A percentile compares a stretch with the other conserved stretches of the same genome.
Conservation (phyloP, 2,329 filamentous ascomycete genomes). For the Cladophialophora exuberans region DNA sequence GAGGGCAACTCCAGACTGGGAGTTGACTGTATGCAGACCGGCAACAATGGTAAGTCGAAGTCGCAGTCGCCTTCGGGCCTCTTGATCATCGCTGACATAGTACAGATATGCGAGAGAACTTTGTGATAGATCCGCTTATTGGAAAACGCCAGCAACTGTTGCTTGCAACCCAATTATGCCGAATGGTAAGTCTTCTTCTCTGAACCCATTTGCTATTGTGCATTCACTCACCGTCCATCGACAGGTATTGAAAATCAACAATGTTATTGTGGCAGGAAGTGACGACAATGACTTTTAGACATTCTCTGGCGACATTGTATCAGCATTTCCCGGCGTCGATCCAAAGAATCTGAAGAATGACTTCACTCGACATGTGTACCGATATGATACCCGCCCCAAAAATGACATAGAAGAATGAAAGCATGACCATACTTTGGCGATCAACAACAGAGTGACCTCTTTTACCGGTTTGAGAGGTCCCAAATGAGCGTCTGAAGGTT, state of each 20-base stretch:
- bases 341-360: conserved; percentile 15
- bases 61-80: conserved; percentile 2
- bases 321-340: conserved; percentile 14
- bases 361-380: conserved; percentile 14
- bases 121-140: conserved; percentile 97
- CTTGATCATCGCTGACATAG: conserved; percentile 18
- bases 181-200: conserved; percentile 66
- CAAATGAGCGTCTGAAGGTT: no score
- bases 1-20: conserved; percentile 77
- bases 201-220: not conserved
- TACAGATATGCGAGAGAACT: conserved; percentile 91
- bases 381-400: conserved; percentile 21
- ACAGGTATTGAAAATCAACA: conserved; percentile 78
- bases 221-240: conserved; percentile 1
- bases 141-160: conserved; percentile 97
- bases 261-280: conserved; percentile 87
- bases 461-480: no score
- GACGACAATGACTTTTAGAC: conserved; percentile 81
- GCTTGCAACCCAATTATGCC: conserved; percentile 93
- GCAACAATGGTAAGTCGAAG: conserved; percentile 70
- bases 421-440: conserved; percentile 1
- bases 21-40: conserved; percentile 96
- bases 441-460: no score
- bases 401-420: conserved; percentile 20
- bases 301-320: conserved; percentile 4